Percentiles rank a stretch among this genome's conserved stretches.
Conservation (phyloP, 2,329 filamentous ascomycete genomes). For the Verticillium alfalfae region DNA sequence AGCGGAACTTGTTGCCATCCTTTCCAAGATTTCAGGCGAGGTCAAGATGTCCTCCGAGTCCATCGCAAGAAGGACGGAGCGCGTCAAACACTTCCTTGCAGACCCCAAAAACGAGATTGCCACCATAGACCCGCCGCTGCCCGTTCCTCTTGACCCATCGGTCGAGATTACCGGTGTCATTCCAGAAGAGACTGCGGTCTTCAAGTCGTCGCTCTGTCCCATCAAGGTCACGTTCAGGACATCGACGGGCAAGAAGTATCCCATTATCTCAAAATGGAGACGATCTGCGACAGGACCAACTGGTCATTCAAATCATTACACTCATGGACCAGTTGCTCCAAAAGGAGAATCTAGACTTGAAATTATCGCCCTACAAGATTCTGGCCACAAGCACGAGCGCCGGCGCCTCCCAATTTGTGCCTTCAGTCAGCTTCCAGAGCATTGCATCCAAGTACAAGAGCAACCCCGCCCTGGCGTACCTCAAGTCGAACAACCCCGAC, state of each 20-base stretch:
- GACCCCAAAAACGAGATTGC: slow-evolving; percentile 89
- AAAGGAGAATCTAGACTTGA: slow-evolving; percentile 94
- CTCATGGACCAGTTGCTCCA: slow-evolving; percentile 94
- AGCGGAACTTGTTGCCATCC: slow-evolving; percentile 79
- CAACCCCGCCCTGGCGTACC: slow-evolving; percentile 71
- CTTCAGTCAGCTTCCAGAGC: slow-evolving; percentile 75
- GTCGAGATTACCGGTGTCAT: slow-evolving; percentile 73
- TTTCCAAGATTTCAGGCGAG: slow-evolving; percentile 85
- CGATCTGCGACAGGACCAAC: slow-evolving; percentile 91
- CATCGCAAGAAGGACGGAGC: slow-evolving; percentile 74
- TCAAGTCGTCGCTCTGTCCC: slow-evolving; percentile 91
- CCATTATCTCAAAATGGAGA: slow-evolving; percentile 94
- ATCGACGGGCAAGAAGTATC: slow-evolving; percentile 68
- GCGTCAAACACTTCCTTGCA: slow-evolving; percentile 74
- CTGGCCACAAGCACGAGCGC: slow-evolving; percentile 86
- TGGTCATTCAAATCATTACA: slow-evolving; percentile 90
- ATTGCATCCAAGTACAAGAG: slow-evolving; percentile 78
- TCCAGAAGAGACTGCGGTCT: slow-evolving; percentile 81
- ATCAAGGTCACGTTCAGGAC: slow-evolving; percentile 90
- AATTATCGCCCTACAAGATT: slow-evolving; percentile 92
- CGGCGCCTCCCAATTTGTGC: slow-evolving; percentile 89
- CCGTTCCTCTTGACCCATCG: slow-evolving; percentile 81
- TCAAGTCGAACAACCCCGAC: slow-evolving; percentile 86
- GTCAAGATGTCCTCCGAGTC: slow-evolving; percentile 76
- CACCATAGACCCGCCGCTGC: slow-evolving; percentile 77